Evolutionary conservation across 345 rosid species (phyloP), one percentile per base, ranked within the genome.

Genomic region (Arabidopsis arenosa): DNA sequence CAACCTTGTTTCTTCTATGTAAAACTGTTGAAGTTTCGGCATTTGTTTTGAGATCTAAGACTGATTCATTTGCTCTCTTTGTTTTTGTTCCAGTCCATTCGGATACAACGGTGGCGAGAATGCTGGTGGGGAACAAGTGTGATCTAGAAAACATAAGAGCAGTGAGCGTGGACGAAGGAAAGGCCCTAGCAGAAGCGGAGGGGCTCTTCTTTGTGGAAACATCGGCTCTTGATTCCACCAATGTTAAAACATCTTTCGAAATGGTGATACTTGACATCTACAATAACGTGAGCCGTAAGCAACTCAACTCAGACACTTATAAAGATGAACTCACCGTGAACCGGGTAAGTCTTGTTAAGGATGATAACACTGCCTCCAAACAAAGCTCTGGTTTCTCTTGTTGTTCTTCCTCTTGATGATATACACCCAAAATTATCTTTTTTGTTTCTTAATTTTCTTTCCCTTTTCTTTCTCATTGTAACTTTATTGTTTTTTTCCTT

Each of bases 151-250:
- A 74, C 64, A 89, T 88, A 37, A 81, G 96, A 73, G 90, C 88
- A 49, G 93, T 93, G 51, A 86, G 86, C 43, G 78, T 80, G 2
- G 96, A 91, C 10, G 97, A 93, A 80, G 98, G 96, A 26, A 93
- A 86, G 76, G 79, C 68, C 35, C 78, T 93, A 17, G 97, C 97
- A 0, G 96, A 91, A 86, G 80, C 80, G 1, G 83, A 91, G 41
- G 93, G 90, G 12, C 68, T 93, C 35, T 91, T 91, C 83, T 93
- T 93, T 84, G 89, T 93, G 89, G 96, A 93, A 74, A 93, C 97
- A 51, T 93, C 98, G 3, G 93, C 98, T 14, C 85, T 93, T 53
- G 91, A 87, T 80, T 84, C 98, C 4, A 89, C 96, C 4, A 93
- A 93, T 39, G 97, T 93, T 18, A 78, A 80, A 71, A 80, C 83